Evolutionary conservation across 108 stramenopile genomes (phyloP).

Genomic region (Nitzschia sp.): DNA sequence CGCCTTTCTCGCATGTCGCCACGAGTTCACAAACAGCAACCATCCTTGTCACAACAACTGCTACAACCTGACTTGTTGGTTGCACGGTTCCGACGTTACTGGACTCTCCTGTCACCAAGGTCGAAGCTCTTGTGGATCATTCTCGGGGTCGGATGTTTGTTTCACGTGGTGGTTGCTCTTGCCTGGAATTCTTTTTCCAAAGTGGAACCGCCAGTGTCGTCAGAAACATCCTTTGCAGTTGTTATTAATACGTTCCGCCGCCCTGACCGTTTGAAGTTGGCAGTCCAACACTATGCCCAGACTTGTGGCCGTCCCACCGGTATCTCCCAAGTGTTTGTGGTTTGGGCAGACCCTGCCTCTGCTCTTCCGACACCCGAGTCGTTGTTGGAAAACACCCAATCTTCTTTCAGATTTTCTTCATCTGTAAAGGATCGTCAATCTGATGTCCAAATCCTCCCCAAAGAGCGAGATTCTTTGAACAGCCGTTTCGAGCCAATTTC

Average conservation of each 20-base stretch:
- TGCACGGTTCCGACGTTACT: no score
- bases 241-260: constrained; percentile 65
- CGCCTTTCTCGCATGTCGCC: no score
- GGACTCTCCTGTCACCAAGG: no score
- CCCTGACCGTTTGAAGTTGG: constrained; percentile 38
- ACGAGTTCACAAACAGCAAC: no score
- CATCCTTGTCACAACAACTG: no score
- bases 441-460: constrained; percentile 33
- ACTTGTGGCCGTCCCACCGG: constrained; percentile 37
- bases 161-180: no score
- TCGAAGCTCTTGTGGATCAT: no score
- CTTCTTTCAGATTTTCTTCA: no score
- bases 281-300: constrained; percentile 55
- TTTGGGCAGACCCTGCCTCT: constrained; percentile 50
- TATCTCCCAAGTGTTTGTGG: constrained; percentile 50
- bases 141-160: no score
- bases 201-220: no score
- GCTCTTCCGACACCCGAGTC: constrained; percentile 24
- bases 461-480: constrained; percentile 52
- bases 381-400: constrained; percentile 27
- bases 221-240: constrained; percentile 45
- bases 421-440: background rate
- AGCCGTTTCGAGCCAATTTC: constrained; percentile 58
- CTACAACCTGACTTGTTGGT: no score
- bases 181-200: no score